A percentile compares a stretch with the other conserved stretches of the same genome.
Conservation (phyloP, 495 filamentous ascomycete genomes). For the Daldinia concentrica region DNA sequence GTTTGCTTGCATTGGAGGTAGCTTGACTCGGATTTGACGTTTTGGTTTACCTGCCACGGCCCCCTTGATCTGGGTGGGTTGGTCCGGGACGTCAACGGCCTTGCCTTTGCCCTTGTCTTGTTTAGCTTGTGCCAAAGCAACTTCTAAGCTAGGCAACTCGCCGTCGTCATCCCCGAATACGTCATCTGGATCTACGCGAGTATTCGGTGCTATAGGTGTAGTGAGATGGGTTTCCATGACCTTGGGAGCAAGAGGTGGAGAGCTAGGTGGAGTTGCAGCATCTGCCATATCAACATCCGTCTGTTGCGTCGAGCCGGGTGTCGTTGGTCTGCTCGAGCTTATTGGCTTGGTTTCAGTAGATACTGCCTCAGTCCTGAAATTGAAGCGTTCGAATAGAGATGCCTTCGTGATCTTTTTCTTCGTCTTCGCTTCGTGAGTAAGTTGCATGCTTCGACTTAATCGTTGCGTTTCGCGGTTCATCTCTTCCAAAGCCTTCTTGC, state of each 20-base stretch:
- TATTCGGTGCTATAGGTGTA: conserved; percentile 13
- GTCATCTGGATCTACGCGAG: background rate
- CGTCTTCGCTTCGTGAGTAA: conserved; percentile 88
- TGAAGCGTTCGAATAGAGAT: conserved; percentile 84
- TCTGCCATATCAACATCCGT: conserved; percentile 58
- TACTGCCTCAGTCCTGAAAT: conserved; percentile 63
- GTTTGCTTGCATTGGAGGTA: conserved; percentile 48
- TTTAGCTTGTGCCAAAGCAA: conserved; percentile 33
- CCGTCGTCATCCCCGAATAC: conserved; percentile 34
- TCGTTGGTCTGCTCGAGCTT: conserved; percentile 55
- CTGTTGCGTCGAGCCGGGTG: conserved; percentile 50
- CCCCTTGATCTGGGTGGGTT: conserved; percentile 28
- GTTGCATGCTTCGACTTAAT: conserved; percentile 85
- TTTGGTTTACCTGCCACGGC: conserved; percentile 28
- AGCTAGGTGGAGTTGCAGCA: conserved; percentile 63
- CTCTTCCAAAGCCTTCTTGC: conserved; percentile 96
- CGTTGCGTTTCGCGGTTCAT: conserved; percentile 94
- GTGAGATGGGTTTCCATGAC: conserved; percentile 3
- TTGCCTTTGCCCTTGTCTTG: conserved; percentile 68
- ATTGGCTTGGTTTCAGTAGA: conserved; percentile 52
- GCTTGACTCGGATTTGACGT: conserved; percentile 54
- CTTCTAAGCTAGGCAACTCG: conserved; percentile 49
- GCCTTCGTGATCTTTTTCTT: conserved; percentile 92
- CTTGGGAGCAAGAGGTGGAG: conserved; percentile 51
- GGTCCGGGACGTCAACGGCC: conserved; percentile 39